phyloP scores from a whole-genome alignment of 352 stramenopile species.

The Vaucheria bursata region DNA sequence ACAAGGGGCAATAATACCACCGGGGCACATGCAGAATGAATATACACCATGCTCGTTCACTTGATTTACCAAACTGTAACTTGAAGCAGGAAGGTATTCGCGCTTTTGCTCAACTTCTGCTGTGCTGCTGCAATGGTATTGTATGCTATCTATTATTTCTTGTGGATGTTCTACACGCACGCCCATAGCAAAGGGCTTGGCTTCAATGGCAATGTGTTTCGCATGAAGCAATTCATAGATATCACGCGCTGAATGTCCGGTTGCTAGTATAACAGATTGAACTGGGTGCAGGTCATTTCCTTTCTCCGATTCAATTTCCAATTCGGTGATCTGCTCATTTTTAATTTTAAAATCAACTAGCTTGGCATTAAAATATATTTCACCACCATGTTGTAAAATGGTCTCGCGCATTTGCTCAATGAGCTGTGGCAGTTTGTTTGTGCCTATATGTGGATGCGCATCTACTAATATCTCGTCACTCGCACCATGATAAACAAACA shows the following conservation, averaged over 20 bases:
- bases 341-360: not conserved
- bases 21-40: conserved; percentile 2
- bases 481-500: not conserved
- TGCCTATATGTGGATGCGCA: not conserved
- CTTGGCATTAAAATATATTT: not conserved
- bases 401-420: not conserved
- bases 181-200: not conserved
- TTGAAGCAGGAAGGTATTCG: too few species aligned
- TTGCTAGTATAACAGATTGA: not conserved
- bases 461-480: not conserved
- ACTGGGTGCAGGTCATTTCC: too few species aligned
- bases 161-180: not conserved
- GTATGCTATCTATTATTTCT: not conserved
- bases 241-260: not conserved
- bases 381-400: not conserved
- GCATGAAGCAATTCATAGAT: not conserved
- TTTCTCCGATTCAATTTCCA: too few species aligned
- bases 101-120: too few species aligned
- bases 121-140: too few species aligned
- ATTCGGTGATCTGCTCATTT: not conserved
- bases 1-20: not conserved
- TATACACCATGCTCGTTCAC: not conserved
- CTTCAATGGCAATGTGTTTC: not conserved
- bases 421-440: not conserved
- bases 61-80: too few species aligned